Base-by-base conservation (phyloP, 148 eudicot species). In the Pharnaceum exiguum region DNA sequence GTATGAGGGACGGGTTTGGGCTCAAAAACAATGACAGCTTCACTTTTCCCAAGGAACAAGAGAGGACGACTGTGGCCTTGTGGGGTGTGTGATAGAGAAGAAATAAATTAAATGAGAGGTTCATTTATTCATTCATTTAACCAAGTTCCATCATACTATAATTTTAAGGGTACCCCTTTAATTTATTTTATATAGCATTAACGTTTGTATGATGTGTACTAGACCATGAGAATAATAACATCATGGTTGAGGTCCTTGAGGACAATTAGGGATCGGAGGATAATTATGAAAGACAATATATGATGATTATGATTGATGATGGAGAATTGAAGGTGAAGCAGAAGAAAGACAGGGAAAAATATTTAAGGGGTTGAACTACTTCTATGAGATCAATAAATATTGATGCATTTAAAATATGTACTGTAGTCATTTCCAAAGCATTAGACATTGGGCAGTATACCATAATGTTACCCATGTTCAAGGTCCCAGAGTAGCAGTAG, bases 391-490 rank as follows among this genome's bases (percentile, higher is more conserved):
- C n/a, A 10, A 8, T 11, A 9, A 4, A 9, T 11, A 38, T 15
- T 3, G 2, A 8, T 13, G 6, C 21, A 3, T 17, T 43, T n/a
- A 1, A 1, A 16, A 8, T 52, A 46, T 69, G 63, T 62, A 69
- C 61, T 18, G 48, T 22, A 51, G 60, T 45, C 60, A 68, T 60
- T 53, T 21, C 55, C 53, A 46, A 59, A 42, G 66, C 55, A 33
- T 29, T 28, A 24, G 51, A 50, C n/a, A n/a, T n/a, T n/a, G 39
- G 31, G 32, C 43, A 42, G 39, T 28, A 40, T 28, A 51, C 24
- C 23, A 21, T 62, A 33, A 69, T 69, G 68, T 47, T 21, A 19
- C 35, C 59, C 64, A 70, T 70, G 69, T 63, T 63, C 55, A 63
- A 56, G 56, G 68, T 57, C 69, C 60, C 74, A 56, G 57, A 53